Evolutionary conservation across 768 basidiomycete genomes (phyloP), one percentile per base, ranked within the genome.

Genomic region (Sporobolomyces roseus): DNA sequence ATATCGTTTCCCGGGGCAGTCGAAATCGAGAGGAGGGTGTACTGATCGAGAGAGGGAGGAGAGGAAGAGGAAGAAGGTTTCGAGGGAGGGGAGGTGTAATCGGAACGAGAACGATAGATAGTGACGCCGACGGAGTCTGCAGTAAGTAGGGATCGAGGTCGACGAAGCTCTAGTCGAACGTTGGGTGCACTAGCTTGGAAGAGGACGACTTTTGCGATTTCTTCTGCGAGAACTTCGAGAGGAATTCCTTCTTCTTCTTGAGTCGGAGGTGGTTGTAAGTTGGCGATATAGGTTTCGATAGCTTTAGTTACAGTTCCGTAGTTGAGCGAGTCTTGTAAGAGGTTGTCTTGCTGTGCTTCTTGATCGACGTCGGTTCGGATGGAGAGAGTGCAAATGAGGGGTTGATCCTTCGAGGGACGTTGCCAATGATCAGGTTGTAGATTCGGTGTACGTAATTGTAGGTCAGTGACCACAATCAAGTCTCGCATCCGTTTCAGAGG

Each of bases 231-330:
- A 1, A 80, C 79, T 53, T 85, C 84, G 33, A 88, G 79, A 3
- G 81, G 80, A 35, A 56, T 29, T 50, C 25, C 49, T 25, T 17
- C 49, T 50, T 12, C 25, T 2, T 32, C 52, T 32, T 48, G 56
- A 14, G 41, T 16, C 19, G 25, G n/a, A n/a, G n/a, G 12, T 35
- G 3, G 2, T 10, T 12, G 1, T n/a, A 56, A 19, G 2, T 46
- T 5, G 45, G 36, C 45, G 53, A 84, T 85, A 35, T 52, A 63
- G 0, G 78, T 77, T 19, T 83, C 82, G 70, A 70, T 81, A 30
- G 74, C 74, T 73, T 87, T 87, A 29, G 83, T 81, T 16, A 86
- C 77, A 8, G 81, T 75, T 1, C 84, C 83, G 74, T 91, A 91
- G 79, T 90, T 84, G 66, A 90, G 81, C 1, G 87, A 86, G 66